Evolutionary conservation across 768 basidiomycete species (phyloP).

Genomic region (Trametes punicea): DNA sequence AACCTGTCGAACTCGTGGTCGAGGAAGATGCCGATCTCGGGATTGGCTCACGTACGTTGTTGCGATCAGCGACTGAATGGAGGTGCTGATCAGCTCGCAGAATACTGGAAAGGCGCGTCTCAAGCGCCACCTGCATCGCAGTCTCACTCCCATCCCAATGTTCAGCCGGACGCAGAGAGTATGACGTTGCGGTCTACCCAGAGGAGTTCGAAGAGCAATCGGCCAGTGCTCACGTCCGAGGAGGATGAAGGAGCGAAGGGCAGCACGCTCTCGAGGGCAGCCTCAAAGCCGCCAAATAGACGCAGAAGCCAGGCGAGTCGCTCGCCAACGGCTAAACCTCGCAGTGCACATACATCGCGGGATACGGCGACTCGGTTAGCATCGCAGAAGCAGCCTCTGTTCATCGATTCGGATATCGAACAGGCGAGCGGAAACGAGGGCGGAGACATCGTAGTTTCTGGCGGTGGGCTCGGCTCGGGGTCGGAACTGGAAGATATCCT

Average conservation of each 20-base stretch:
- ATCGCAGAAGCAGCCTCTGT: conserved; percentile 43
- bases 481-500: conserved; percentile 31
- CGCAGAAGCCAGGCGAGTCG: not conserved
- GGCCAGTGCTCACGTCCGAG: conserved; percentile 28
- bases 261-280: conserved; percentile 27
- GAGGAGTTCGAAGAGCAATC: conserved; percentile 11
- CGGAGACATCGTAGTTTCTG: no score
- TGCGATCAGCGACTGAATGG: not conserved
- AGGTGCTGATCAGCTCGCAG: conserved; percentile 32
- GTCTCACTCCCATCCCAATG: conserved; percentile 3
- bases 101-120: conserved; percentile 51
- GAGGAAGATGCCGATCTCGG: conserved; percentile 53
- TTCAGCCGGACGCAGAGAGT: conserved; percentile 23
- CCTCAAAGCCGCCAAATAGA: conserved; percentile 10
- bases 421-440: conserved; percentile 28
- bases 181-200: conserved; percentile 6
- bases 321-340: not conserved
- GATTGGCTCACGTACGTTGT: conserved; percentile 45
- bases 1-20: conserved; percentile 50
- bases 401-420: conserved; percentile 48
- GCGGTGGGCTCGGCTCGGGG: conserved; percentile 38
- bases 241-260: conserved; percentile 44
- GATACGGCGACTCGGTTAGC: conserved; percentile 15
- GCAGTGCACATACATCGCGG: not conserved
- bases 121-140: conserved; percentile 9